phyloP scores from a whole-genome alignment of 2,329 filamentous ascomycete species.

The Clarireedia monteithiana region DNA sequence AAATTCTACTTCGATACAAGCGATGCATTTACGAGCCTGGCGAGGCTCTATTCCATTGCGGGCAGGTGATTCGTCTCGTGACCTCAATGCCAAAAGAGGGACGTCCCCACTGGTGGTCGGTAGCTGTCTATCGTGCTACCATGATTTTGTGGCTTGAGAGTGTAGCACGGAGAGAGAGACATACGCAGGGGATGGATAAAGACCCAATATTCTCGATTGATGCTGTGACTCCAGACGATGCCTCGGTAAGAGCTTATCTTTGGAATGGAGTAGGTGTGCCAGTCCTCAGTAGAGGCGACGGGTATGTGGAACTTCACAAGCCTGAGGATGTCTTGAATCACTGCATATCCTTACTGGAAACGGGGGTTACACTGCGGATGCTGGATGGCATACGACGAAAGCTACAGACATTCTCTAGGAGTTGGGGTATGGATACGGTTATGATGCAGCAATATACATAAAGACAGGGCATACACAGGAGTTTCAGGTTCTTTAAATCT shows the following conservation, averaged over 20 bases:
- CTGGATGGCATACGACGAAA: conserved; percentile 47
- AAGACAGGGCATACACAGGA: conserved; percentile 26
- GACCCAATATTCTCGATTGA: conserved; percentile 41
- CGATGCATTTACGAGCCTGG: conserved; percentile 56
- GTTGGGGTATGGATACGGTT: conserved; percentile 21
- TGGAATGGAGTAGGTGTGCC: conserved; percentile 46
- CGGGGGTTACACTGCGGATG: conserved; percentile 43
- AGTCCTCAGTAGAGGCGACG: conserved; percentile 42
- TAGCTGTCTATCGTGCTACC: conserved; percentile 58
- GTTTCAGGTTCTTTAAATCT: neutral
- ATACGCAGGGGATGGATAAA: conserved; percentile 25
- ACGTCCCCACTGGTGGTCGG: conserved; percentile 64
- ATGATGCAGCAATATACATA: conserved; percentile 13
- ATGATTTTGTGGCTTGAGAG: conserved; percentile 57
- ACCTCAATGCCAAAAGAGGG: conserved; percentile 50
- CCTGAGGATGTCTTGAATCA: conserved; percentile 41
- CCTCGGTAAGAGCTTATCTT: conserved; percentile 41
- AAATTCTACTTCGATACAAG: conserved; percentile 48
- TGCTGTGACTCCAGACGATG: conserved; percentile 41
- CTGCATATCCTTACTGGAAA: conserved; percentile 44
- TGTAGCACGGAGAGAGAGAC: conserved; percentile 41
- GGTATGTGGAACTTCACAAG: conserved; percentile 37
- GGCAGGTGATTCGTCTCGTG: conserved; percentile 56
- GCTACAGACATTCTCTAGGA: conserved; percentile 34
- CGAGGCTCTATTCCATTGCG: conserved; percentile 59